phyloP scores from a whole-genome alignment of 257 asterid genomes.

The Capsicum rhomboideum region DNA sequence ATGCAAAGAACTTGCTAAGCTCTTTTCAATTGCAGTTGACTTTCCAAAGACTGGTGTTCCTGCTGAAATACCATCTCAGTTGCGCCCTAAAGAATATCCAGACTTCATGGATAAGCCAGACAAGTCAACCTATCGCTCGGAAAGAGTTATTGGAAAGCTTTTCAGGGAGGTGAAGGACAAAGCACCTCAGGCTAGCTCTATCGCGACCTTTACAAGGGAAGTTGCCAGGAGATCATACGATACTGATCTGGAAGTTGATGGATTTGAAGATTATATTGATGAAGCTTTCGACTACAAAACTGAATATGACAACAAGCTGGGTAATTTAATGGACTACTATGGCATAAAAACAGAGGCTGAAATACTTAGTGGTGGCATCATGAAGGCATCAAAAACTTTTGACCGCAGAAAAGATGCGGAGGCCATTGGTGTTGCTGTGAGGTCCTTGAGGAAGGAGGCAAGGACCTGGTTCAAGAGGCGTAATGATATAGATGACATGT shows the following conservation, averaged over 20 bases:
- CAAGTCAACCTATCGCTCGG: slow-evolving; percentile 42
- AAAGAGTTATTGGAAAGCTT: slow-evolving; percentile 69
- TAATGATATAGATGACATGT: slow-evolving; percentile 32
- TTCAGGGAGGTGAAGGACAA: slow-evolving; percentile 52
- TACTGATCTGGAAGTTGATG: slow-evolving; percentile 52
- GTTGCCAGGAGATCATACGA: slow-evolving; percentile 58
- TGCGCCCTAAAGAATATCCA: slow-evolving; percentile 72
- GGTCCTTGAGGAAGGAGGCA: slow-evolving; percentile 68
- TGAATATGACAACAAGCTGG: slow-evolving; percentile 70
- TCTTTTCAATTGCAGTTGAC: slow-evolving; percentile 78
- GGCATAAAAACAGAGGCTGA: slow-evolving; percentile 85
- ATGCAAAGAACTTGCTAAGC: slow-evolving; percentile 52
- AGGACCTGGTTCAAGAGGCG: slow-evolving; percentile 57
- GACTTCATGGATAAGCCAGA: slow-evolving; percentile 94
- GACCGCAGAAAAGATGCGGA: slow-evolving; percentile 76
- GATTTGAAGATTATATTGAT: slow-evolving; percentile 48
- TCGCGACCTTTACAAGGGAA: slow-evolving; percentile 39
- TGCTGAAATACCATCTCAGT: slow-evolving; percentile 61
- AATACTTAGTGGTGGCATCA: slow-evolving; percentile 62
- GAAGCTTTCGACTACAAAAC: slow-evolving; percentile 55
- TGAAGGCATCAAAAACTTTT: slow-evolving; percentile 61
- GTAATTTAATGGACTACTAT: slow-evolving; percentile 80
- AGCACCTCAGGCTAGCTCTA: slow-evolving; percentile 28
- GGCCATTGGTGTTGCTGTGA: slow-evolving; percentile 56
- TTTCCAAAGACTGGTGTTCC: slow-evolving; percentile 89